A percentile compares a stretch with the other conserved stretches of the same genome.
Conservation (phyloP, 2,329 filamentous ascomycete genomes). For the Coniochaeta sp. region DNA sequence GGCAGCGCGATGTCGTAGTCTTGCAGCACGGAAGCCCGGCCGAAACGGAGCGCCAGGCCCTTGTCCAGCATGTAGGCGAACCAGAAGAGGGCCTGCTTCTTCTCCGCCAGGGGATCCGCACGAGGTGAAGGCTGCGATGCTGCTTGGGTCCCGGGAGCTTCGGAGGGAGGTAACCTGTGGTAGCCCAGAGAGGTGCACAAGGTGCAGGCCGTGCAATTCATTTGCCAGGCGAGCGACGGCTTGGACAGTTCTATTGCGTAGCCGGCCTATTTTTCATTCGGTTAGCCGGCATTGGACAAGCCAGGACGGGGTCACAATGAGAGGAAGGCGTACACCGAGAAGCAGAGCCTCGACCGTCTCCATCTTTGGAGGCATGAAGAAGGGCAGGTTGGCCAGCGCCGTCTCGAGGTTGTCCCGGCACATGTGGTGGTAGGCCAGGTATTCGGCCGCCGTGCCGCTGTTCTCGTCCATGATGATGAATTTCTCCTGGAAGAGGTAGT, state of each 20-base stretch:
- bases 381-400: conserved; percentile 40
- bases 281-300: neutral
- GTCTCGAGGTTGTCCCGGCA: conserved; percentile 44
- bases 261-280: conserved; percentile 34
- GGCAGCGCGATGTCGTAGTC: conserved; percentile 47
- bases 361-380: conserved; percentile 47
- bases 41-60: conserved; percentile 49
- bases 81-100: conserved; percentile 40
- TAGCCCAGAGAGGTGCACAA: conserved; percentile 58
- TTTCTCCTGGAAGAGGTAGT: conserved; percentile 42
- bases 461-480: conserved; percentile 27
- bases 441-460: conserved; percentile 9
- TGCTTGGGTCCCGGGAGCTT: neutral
- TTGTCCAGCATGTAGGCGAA: conserved; percentile 50
- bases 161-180: conserved; percentile 36
- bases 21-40: conserved; percentile 49
- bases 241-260: conserved; percentile 56
- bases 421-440: conserved; percentile 28
- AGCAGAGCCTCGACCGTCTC: conserved; percentile 51
- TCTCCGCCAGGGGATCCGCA: conserved; percentile 12
- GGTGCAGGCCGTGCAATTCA: conserved; percentile 50
- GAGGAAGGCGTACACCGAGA: conserved; percentile 38
- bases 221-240: conserved; percentile 57
- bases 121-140: conserved; percentile 13
- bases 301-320: neutral